A percentile compares a stretch with the other conserved stretches of the same genome.
Conservation (phyloP, 805 yeast genomes). For the Wickerhamomyces bisporus region DNA sequence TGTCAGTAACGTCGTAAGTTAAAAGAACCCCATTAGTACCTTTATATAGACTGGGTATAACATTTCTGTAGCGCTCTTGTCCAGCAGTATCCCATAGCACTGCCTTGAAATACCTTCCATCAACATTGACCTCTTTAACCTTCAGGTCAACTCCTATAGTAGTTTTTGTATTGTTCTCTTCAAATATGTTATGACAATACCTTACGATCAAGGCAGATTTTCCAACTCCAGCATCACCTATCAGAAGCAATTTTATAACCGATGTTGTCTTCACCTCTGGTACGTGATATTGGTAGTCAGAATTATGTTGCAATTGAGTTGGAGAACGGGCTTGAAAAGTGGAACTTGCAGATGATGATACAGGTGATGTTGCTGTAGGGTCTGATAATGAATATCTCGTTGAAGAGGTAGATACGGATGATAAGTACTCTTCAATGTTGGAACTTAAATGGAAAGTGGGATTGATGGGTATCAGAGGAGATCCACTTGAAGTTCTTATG, state of each 20-base stretch:
- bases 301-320: conserved; percentile 13
- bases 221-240: conserved; percentile 46
- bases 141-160: conserved; percentile 45
- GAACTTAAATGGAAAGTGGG: conserved; percentile 19
- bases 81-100: conserved; percentile 50
- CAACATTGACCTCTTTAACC: conserved; percentile 38
- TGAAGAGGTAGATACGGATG: conserved; percentile 1
- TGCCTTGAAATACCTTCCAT: conserved; percentile 37
- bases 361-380: not conserved
- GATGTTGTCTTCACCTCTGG: conserved; percentile 15
- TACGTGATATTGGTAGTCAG: conserved; percentile 11
- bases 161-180: conserved; percentile 30
- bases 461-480: conserved; percentile 25
- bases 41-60: conserved; percentile 39
- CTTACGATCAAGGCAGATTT: conserved; percentile 41
- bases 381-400: conserved; percentile 11
- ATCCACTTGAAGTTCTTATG: conserved; percentile 18
- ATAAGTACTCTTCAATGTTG: conserved; percentile 19
- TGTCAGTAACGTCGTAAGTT: conserved; percentile 39
- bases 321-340: not conserved
- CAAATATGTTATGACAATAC: conserved; percentile 35
- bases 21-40: conserved; percentile 42
- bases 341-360: not conserved
- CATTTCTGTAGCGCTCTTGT: conserved; percentile 43
- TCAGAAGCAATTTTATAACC: conserved; percentile 31